Evolutionary conservation across 352 stramenopile species (phyloP), one percentile per base, ranked within the genome.

Genomic region (Phytopythium kandeliae): DNA sequence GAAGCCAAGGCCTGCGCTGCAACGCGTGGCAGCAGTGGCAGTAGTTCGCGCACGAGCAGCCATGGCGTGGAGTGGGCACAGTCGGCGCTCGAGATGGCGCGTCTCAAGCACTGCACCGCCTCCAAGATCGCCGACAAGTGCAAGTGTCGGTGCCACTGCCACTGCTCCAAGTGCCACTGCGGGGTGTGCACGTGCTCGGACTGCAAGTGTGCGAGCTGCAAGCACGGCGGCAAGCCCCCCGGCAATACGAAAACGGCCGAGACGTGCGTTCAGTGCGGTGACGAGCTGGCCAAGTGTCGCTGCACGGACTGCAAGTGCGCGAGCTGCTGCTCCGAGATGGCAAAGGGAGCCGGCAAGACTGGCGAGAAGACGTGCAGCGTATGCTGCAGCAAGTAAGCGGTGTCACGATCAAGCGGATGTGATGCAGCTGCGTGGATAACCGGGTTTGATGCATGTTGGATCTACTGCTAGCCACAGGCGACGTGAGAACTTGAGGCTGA

Each of bases 1-100:
- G 92, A 99, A 60, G 97, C 97, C 10, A 85, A 89, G 28, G 66
- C 71, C 31, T 92, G 94, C 35, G 85, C 78, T 21, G 53, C 54
- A 30, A 67, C 74, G 41, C 57, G 48, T 30, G 61, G 47, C 17
- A 64, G 46, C 17, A 64, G 57, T n/a, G 46, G 65, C 7, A 48
- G 62, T n/a, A 51, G 70, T 30, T 52, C 30, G 26, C 51, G 69
- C 41, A 65, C 63, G 47, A 78, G 70, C 54, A 86, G 68, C 60
- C 60, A 78, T 54, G 78, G 72, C 4, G 69, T 85, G 2, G 58
- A 75, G 31, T 87, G 71, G 74, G 78, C 78, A 0, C 71, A 86
- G 41, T 82, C 78, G 22, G 78, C 76, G 26, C 52, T 90, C 19
- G 69, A 90, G 70, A 97, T 98, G 89, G 95, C 92, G 9, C 69